phyloP scores from a whole-genome alignment of 179 eudicot species.

The Camellia oleifera region DNA sequence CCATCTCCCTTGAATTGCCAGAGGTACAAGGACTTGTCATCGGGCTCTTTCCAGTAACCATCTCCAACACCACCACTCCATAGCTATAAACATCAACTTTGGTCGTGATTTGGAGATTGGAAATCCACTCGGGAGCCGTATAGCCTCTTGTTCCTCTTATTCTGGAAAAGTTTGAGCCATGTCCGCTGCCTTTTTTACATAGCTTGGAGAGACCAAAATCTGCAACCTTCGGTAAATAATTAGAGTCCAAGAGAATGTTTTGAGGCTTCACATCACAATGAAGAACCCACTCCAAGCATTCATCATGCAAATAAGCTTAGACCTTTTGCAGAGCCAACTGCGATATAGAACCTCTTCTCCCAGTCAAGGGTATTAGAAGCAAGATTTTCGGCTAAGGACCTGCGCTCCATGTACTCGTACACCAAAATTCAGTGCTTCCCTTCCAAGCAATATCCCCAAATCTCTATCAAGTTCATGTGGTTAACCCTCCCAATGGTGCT shows the following conservation, averaged over 20 bases:
- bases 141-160: constrained; percentile 41
- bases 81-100: constrained; percentile 46
- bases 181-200: constrained; percentile 2
- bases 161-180: constrained; percentile 21
- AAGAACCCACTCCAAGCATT: constrained; percentile 45
- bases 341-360: constrained; percentile 28
- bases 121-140: constrained; percentile 41
- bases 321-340: constrained; percentile 36
- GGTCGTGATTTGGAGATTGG: constrained; percentile 25
- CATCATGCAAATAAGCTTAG: constrained; percentile 41
- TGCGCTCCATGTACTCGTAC: constrained; percentile 34
- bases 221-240: constrained; percentile 36
- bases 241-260: constrained; percentile 29
- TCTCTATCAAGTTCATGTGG: constrained; percentile 38
- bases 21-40: not conserved
- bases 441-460: constrained; percentile 39
- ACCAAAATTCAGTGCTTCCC: constrained; percentile 34
- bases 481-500: constrained; percentile 34
- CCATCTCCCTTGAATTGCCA: not conserved
- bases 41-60: constrained; percentile 26
- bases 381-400: constrained; percentile 24
- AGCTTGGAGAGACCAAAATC: constrained; percentile 41
- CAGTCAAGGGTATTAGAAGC: constrained; percentile 18
- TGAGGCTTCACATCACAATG: constrained; percentile 45
- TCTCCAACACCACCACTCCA: constrained; percentile 33